These are phyloP conservation scores for Backusella circina DNA, from an alignment of 192 early-diverging fungal genomes.

Conservation along the genomic window DNA sequence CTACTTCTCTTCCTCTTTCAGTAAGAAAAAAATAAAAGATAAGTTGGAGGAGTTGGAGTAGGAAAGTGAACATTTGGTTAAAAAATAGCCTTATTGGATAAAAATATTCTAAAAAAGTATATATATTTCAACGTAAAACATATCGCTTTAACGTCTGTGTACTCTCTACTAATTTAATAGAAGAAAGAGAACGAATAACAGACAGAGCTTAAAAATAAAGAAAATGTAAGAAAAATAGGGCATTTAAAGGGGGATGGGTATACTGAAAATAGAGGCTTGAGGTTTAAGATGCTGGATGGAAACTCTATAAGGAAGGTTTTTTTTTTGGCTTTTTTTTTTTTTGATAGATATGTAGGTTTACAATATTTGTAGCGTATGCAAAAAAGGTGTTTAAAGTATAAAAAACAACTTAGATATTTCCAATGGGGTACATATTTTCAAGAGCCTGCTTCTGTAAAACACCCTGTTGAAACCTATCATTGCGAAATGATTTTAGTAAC, in stretches of 20 bases:
- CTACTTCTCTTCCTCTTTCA: constrained; percentile 47
- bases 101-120: not conserved
- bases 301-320: not conserved
- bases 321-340: not conserved
- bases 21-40: not conserved
- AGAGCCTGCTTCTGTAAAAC: constrained; percentile 36
- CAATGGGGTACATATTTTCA: constrained; percentile 37
- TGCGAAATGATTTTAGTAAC: not conserved
- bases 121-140: not conserved
- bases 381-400: constrained; percentile 1
- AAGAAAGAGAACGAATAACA: not conserved
- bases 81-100: not conserved
- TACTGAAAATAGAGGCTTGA: not conserved
- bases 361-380: not conserved
- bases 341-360: not conserved
- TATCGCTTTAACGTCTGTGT: not conserved
- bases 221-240: not conserved
- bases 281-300: not conserved
- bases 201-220: not conserved
- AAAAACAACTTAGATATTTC: constrained; percentile 20
- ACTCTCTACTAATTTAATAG: not conserved
- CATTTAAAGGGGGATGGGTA: not conserved
- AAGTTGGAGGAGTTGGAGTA: not conserved
- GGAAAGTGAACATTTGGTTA: not conserved
- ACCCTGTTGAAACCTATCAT: constrained; percentile 29